Percentiles rank a stretch among this genome's conserved stretches.
phyloP scores from a whole-genome alignment of 1,284 basidiomycete species.

The Fomitiporia mediterranea region DNA sequence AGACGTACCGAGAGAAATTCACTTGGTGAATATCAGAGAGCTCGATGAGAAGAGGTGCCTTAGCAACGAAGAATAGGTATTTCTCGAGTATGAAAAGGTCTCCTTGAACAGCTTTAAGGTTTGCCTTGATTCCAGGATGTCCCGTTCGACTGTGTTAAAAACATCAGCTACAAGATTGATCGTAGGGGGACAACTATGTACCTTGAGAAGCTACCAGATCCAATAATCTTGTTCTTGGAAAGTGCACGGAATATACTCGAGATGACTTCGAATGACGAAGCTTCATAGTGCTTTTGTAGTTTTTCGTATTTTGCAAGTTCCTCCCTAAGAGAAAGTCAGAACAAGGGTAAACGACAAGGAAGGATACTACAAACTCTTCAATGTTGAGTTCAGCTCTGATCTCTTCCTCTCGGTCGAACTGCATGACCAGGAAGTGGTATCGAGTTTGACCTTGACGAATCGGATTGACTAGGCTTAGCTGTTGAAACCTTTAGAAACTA shows the following conservation, averaged over 20 bases:
- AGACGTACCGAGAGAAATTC: constrained; percentile 76
- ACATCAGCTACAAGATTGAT: not conserved
- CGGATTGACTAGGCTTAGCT: constrained; percentile 75
- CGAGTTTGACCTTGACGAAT: constrained; percentile 98
- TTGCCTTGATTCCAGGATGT: constrained; percentile 88
- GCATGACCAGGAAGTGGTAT: constrained; percentile 97
- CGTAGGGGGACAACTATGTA: constrained; percentile 28
- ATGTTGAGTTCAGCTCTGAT: constrained; percentile 95
- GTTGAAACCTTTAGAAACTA: not conserved
- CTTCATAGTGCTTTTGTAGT: constrained; percentile 88
- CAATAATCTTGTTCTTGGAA: constrained; percentile 87
- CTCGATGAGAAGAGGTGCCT: constrained; percentile 90
- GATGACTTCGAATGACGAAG: constrained; percentile 93
- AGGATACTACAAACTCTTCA: constrained; percentile 66
- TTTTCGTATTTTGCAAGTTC: constrained; percentile 75
- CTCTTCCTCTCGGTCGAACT: constrained; percentile 95
- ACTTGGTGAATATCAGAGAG: constrained; percentile 90
- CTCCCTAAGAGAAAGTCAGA: constrained; percentile 43
- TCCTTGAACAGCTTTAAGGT: constrained; percentile 95
- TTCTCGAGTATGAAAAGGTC: constrained; percentile 98
- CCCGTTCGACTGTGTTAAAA: constrained; percentile 53
- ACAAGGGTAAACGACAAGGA: not conserved
- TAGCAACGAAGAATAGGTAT: constrained; percentile 97
- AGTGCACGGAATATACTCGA: constrained; percentile 92
- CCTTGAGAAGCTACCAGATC: constrained; percentile 83